Evolutionary conservation across 1,139 yeast species (phyloP), one percentile per base, ranked within the genome.

Genomic region (Geotrichum reessii): DNA sequence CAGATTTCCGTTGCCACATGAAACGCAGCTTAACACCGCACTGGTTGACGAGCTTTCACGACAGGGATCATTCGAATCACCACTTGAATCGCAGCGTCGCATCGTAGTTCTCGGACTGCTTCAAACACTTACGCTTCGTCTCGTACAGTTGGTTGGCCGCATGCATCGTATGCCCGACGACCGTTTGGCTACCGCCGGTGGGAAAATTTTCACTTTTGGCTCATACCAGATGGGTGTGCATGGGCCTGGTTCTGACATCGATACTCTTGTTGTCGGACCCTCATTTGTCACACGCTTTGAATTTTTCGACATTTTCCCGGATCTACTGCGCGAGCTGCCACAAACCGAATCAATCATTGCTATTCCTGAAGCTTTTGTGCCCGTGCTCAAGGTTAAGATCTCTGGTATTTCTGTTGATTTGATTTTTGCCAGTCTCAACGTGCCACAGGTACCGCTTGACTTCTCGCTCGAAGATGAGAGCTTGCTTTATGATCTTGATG

Each of bases 241-340:
- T 74, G 97, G 98, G 0, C 98, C 98, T 0, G 98, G 98, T 0
- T 87, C 96, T 0, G 99, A 93, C 84, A 92, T 93, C 61, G 99
- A 93, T 76, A 88, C 98, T 0, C 75, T 93, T 50, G 88, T 93
- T 12, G 97, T 93, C 22, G 97, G 88, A 4, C 99, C 99, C 1
- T 91, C 91, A 65, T 97, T 93, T 71, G 96, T 93, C n/a, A 78
- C 86, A 0, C 79, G 97, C 63, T 89, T 86, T 25, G 95, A 92
- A 71, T 93, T 92, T 69, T 93, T 93, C 69, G 81, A 79, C 1
- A 89, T 87, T 0, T 91, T 92, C 73, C 86, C 79, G 47, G 79
- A 81, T 50, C 70, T 92, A 21, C 70, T 93, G 61, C 78, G 86
- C 61, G 76, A 78, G 61, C 78, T 96, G 63, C 81, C 86, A 0